A percentile compares a stretch with the other conserved stretches of the same genome.
These are phyloP conservation scores for Tillandsia leiboldiana DNA, from an alignment of 176 grass and related monocot species.

Conservation along the genomic window DNA sequence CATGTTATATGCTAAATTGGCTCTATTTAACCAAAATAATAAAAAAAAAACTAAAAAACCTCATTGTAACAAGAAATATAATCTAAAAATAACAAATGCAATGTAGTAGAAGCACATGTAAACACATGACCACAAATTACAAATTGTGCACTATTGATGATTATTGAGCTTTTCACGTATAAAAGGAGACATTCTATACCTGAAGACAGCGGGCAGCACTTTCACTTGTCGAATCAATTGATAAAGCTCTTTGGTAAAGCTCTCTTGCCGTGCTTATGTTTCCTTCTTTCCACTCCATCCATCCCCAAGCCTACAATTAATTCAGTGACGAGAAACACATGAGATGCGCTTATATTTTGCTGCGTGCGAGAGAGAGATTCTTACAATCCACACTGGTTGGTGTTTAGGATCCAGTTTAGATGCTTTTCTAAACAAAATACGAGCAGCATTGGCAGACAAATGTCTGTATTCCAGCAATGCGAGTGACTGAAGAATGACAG, in stretches of 20 bases:
- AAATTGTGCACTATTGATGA: neutral
- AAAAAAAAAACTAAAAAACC: neutral
- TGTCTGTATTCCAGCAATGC: constrained; percentile 83
- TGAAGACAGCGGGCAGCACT: constrained; percentile 90
- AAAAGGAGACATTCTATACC: constrained; percentile 34
- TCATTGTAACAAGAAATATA: neutral
- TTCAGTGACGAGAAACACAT: neutral
- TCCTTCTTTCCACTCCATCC: constrained; percentile 99
- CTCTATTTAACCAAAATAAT: neutral
- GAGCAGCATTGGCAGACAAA: constrained; percentile 60
- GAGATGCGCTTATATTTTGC: too few relatives aligned
- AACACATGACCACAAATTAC: neutral
- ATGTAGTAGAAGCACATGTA: neutral
- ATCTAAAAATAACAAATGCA: neutral
- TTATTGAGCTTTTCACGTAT: neutral
- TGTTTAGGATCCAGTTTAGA: constrained; percentile 83
- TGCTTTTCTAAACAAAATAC: constrained; percentile 80
- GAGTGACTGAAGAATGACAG: constrained; percentile 89
- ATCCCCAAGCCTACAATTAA: constrained; percentile 82
- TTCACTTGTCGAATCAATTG: constrained; percentile 80
- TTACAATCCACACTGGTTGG: constrained; percentile 96
- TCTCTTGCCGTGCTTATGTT: constrained; percentile 72
- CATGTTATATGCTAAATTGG: neutral
- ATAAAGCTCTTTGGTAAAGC: constrained; percentile 79
- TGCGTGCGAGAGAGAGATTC: constrained; percentile 15